Evolutionary conservation across 2,329 filamentous ascomycete species (phyloP), one percentile per base, ranked within the genome.

Genomic region (Fonsecaea pedrosoi): DNA sequence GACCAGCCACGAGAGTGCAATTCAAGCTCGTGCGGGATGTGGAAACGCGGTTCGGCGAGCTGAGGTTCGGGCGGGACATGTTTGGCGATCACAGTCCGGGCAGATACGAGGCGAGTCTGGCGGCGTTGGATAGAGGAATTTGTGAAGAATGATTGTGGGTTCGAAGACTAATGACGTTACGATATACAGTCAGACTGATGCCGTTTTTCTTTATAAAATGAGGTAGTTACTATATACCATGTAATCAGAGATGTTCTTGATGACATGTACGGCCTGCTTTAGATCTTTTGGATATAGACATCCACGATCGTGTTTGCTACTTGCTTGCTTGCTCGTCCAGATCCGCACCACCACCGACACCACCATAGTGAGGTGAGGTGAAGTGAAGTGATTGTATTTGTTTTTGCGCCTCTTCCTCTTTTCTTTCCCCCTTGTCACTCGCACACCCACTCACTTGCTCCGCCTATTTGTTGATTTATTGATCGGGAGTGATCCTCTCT

Each of bases 21-120:
- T 78, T 93, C 58, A 89, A 87, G 74, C 91, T 92, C 68, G 84
- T 94, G 12, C 81, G 86, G 64, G 87, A 93, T 75, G 90, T 92
- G 35, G 90, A 92, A 74, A 82, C 82, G 25, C 81, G 86, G 61
- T 93, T 93, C 75, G 82, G 86, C 34, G 90, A 93, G 78, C 80
- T 92, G 50, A 82, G 85, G 53, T 92, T 94, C 75, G 89, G 88
- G 4, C 86, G 87, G 30, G 88, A 89, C 55, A 92, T 92, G 89
- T 80, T 94, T 77, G 83, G 87, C 66, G 91, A 94, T 75, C 91
- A 94, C 75, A 92, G 87, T 70, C 91, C 91, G 2, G 89, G 86
- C 32, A 83, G 87, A 70, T 94, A 94, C 74, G 91, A 93, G 77
- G 85, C 86, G 66, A 88, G 87, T 65, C 77, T 94, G 72, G 85